Base-by-base conservation (phyloP, 768 basidiomycete genomes). In the Glaciozyma antarctica region DNA sequence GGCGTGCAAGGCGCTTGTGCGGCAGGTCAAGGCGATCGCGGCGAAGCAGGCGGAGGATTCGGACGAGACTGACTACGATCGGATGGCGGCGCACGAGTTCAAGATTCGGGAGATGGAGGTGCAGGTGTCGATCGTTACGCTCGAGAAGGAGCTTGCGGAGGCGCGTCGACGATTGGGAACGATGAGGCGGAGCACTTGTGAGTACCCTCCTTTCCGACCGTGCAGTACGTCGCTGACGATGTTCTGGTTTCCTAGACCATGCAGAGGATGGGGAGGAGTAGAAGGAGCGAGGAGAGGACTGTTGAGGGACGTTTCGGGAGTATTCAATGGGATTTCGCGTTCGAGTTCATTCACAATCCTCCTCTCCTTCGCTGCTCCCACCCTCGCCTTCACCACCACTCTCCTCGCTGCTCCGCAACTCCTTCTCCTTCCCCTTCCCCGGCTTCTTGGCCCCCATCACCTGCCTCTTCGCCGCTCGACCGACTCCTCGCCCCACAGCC, bases 61-160 rank as follows among this genome's bases (percentile, higher is more conserved):
- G 68, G 85, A 88, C n/a, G 81, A 84, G 17, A 81, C 83, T 59
- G 85, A 88, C 77, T 97, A 90, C 79, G 87, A 87, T 77, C 86
- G 85, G 68, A 93, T 98, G 90, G 88, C 90, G 5, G 85, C 81
- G 51, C 81, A 95, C 74, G 93, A 99, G 78, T 97, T 93, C 84
- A 97, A 97, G 82, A 88, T 45, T 13, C 41, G 38, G 9, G 94
- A 98, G 82, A 97, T 99, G 92, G 95, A 98, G 79, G 91, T 94
- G 74, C 93, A 97, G 77, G 95, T 98, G n/a, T 89, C 94, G 76
- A 95, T 99, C 71, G 80, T 99, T 71, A 92, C 87, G 75, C 77
- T 97, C 72, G 95, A 49, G 22, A 32, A 28, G 41, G 13, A 24
- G 16, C 44, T 58, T 19, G 24, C 43, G n/a, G 62, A 63, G 16